These are phyloP conservation scores for Warburgia ugandensis DNA, from an alignment of 164 flowering plant genomes.

Conservation along the genomic window DNA sequence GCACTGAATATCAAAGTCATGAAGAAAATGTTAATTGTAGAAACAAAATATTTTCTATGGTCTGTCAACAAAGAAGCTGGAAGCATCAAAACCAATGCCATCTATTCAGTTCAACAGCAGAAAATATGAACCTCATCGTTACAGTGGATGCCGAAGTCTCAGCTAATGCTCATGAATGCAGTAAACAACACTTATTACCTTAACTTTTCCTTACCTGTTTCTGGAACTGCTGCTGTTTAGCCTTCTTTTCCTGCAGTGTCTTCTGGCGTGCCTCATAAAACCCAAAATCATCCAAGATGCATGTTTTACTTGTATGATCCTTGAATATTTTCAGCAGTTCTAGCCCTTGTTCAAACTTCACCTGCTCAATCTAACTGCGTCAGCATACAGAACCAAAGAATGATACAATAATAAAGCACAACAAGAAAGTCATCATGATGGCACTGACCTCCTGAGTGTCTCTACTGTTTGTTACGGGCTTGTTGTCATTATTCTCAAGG, in stretches of 20 bases:
- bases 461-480: slow-evolving; percentile 85
- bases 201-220: slow-evolving; percentile 48
- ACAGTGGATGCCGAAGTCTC: not conserved
- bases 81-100: too few species aligned
- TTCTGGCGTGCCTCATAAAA: slow-evolving; percentile 80
- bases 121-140: not conserved
- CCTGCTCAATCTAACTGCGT: slow-evolving; percentile 35
- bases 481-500: slow-evolving; percentile 80
- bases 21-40: too few species aligned
- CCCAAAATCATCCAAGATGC: slow-evolving; percentile 77
- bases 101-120: too few species aligned
- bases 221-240: slow-evolving; percentile 54
- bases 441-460: slow-evolving; percentile 74
- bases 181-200: not conserved
- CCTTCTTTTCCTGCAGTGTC: slow-evolving; percentile 64
- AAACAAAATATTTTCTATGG: too few species aligned
- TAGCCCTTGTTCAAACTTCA: slow-evolving; percentile 69
- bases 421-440: not conserved
- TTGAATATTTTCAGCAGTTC: slow-evolving; percentile 77
- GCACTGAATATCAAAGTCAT: too few species aligned
- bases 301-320: slow-evolving; percentile 52
- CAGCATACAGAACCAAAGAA: too few species aligned
- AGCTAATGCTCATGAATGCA: too few species aligned
- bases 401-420: too few species aligned
- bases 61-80: too few species aligned